Conservation (phyloP, 768 basidiomycete genomes). For the Termitomyces sp. region DNA sequence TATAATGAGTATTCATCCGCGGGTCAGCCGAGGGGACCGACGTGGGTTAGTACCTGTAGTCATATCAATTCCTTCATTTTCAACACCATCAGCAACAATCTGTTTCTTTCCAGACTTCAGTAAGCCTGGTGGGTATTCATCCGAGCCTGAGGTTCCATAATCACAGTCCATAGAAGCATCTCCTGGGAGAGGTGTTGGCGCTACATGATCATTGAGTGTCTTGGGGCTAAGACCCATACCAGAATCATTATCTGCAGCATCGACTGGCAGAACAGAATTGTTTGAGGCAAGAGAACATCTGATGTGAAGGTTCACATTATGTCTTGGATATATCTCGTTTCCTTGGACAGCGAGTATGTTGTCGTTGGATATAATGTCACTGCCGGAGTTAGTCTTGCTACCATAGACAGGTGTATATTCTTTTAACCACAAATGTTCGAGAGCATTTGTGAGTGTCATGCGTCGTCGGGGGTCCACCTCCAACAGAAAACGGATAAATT, state of each 20-base stretch:
- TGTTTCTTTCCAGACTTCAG: neutral
- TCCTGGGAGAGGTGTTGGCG: neutral
- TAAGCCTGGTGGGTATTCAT: neutral
- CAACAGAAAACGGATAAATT: conserved; percentile 69
- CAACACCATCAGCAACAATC: neutral
- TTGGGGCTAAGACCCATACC: neutral
- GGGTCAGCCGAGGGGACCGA: neutral
- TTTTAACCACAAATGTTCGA: conserved; percentile 73
- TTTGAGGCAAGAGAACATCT: conserved; percentile 9
- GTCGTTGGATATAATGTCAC: neutral
- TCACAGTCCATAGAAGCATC: too few relatives aligned
- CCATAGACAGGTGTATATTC: conserved; percentile 26
- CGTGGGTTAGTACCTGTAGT: neutral
- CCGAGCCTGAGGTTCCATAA: neutral
- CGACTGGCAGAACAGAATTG: neutral
- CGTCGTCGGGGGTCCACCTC: conserved; percentile 57
- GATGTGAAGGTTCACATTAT: conserved; percentile 25
- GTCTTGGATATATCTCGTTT: too few relatives aligned
- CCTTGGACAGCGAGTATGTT: too few relatives aligned
- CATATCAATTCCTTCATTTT: neutral
- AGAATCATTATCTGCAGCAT: neutral
- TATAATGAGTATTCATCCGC: neutral
- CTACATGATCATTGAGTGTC: neutral
- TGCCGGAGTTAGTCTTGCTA: neutral
- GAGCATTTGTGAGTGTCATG: conserved; percentile 68